phyloP scores from a whole-genome alignment of 805 yeast genomes.

The Grigorovia yakushimaensis region DNA sequence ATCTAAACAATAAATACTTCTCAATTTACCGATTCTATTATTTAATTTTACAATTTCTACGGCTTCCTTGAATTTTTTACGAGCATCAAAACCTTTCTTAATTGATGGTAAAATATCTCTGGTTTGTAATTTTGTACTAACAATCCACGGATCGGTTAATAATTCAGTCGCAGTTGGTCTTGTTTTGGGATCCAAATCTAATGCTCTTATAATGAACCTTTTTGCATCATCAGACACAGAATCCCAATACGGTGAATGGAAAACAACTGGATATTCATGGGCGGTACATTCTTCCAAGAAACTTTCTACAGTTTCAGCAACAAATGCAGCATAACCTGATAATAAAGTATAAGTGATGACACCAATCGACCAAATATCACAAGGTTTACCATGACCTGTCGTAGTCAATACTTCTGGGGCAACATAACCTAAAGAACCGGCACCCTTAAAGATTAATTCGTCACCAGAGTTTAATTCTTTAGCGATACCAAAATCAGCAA shows the following conservation, averaged over 20 bases:
- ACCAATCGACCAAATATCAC: slow-evolving; percentile 94
- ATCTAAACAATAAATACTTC: slow-evolving; percentile 43
- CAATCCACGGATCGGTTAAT: slow-evolving; percentile 69
- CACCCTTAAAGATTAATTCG: slow-evolving; percentile 58
- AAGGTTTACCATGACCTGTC: slow-evolving; percentile 86
- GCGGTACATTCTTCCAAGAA: slow-evolving; percentile 69
- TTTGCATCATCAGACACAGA: slow-evolving; percentile 74
- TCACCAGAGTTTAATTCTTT: slow-evolving; percentile 53
- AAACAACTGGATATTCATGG: slow-evolving; percentile 62
- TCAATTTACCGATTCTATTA: slow-evolving; percentile 64
- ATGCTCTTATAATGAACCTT: slow-evolving; percentile 59
- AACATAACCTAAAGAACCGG: slow-evolving; percentile 93
- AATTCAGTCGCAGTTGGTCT: slow-evolving; percentile 63
- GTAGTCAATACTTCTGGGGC: slow-evolving; percentile 88
- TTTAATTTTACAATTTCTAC: slow-evolving; percentile 73
- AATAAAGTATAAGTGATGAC: slow-evolving; percentile 83
- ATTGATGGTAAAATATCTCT: slow-evolving; percentile 73
- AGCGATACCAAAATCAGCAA: slow-evolving; percentile 96
- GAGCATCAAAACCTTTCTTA: slow-evolving; percentile 74
- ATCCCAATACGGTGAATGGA: slow-evolving; percentile 82
- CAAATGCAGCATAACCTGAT: slow-evolving; percentile 87
- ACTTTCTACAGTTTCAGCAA: slow-evolving; percentile 72
- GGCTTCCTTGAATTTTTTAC: slow-evolving; percentile 72
- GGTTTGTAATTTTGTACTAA: slow-evolving; percentile 33
- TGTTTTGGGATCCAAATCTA: slow-evolving; percentile 54